A percentile compares a stretch with the other conserved stretches of the same genome.
Evolutionary conservation across 345 rosid species (phyloP).

Genomic region (Adansonia digitata): DNA sequence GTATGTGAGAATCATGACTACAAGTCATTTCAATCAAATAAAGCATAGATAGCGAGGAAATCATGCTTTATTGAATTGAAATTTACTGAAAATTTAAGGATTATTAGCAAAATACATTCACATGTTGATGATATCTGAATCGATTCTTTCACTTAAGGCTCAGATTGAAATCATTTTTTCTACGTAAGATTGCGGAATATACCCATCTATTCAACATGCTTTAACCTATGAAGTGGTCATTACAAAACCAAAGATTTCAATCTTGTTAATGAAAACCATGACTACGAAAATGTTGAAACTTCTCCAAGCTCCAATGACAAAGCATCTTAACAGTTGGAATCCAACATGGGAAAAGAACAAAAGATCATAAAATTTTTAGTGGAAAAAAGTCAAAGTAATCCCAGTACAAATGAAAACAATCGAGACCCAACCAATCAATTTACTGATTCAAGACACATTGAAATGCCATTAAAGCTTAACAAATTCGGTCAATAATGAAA

Average conservation of each 20-base stretch:
- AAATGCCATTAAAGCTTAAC: not conserved
- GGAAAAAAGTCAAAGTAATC: not conserved
- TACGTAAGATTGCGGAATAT: not conserved
- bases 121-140: not conserved
- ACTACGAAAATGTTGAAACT: not conserved
- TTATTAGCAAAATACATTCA: not conserved
- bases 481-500: not conserved
- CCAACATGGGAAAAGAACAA: not conserved
- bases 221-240: not conserved
- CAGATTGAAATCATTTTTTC: not conserved
- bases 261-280: not conserved
- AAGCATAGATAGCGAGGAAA: not conserved
- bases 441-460: not conserved
- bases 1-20: not conserved
- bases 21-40: not conserved
- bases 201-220: not conserved
- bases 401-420: not conserved
- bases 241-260: not conserved
- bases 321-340: not conserved
- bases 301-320: not conserved
- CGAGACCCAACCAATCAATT: not conserved
- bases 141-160: not conserved
- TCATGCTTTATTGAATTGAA: not conserved
- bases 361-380: not conserved
- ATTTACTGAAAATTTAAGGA: not conserved